Evolutionary conservation across 2,329 filamentous ascomycete species (phyloP).

Genomic region (Endoconidiophora polonica): DNA sequence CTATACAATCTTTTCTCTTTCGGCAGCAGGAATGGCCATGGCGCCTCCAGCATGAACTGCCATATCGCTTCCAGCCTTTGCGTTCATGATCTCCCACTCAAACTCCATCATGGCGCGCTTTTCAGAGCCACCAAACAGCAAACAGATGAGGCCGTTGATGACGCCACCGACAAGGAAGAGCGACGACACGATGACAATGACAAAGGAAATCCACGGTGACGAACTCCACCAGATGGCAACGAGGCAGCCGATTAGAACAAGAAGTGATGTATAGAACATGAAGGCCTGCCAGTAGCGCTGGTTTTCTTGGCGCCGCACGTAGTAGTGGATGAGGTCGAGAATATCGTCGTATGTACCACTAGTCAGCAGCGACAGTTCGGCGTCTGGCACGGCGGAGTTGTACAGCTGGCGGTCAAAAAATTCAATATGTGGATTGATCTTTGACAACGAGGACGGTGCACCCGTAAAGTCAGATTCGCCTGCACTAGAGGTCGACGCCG

Average conservation of each 20-base stretch:
- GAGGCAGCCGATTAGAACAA: conserved; percentile 56
- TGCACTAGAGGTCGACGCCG: conserved; percentile 7
- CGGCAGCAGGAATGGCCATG: not conserved
- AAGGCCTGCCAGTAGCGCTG: conserved; percentile 56
- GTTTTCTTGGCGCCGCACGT: conserved; percentile 50
- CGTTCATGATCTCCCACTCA: conserved; percentile 75
- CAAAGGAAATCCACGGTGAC: conserved; percentile 58
- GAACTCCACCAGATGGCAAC: conserved; percentile 78
- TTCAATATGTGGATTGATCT: conserved; percentile 15
- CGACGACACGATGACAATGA: conserved; percentile 65
- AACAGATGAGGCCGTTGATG: conserved; percentile 69
- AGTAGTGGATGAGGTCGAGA: conserved; percentile 49
- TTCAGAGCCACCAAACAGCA: conserved; percentile 76
- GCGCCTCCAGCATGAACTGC: conserved; percentile 5
- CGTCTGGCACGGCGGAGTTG: conserved; percentile 14
- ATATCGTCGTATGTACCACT: conserved; percentile 43
- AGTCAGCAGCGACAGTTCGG: conserved; percentile 15
- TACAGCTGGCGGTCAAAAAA: conserved; percentile 21
- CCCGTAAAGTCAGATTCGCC: conserved; percentile 13
- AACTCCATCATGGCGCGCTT: conserved; percentile 75
- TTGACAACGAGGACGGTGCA: conserved; percentile 15
- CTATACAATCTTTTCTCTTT: conserved; percentile 11
- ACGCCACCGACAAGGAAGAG: conserved; percentile 60
- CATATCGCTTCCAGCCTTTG: conserved; percentile 25
- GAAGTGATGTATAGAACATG: conserved; percentile 56